Percentiles rank a stretch among this genome's conserved stretches.
phyloP scores from a whole-genome alignment of 2,329 filamentous ascomycete genomes.

The Aspergillus hiratsukae region DNA sequence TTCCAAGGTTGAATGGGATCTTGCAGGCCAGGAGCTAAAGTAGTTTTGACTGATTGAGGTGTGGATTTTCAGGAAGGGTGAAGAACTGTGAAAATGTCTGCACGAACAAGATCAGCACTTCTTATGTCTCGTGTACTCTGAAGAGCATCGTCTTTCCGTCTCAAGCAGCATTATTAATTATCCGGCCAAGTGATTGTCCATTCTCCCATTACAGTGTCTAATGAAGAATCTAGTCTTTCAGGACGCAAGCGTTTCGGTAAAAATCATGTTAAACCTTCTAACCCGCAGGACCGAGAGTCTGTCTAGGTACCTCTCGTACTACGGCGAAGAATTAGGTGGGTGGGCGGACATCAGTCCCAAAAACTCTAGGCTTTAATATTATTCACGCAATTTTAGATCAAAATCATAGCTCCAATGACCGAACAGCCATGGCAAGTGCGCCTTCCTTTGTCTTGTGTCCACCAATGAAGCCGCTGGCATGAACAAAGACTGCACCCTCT shows the following conservation, averaged over 20 bases:
- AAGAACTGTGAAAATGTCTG: background rate
- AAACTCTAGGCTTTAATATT: background rate
- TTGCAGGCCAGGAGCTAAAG: constrained; percentile 29
- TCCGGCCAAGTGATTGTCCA: background rate
- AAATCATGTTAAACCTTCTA: background rate
- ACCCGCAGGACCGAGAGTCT: background rate
- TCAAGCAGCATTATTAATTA: background rate
- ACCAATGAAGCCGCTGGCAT: constrained; percentile 92
- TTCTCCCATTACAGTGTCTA: background rate
- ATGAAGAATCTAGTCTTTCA: background rate
- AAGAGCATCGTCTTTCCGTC: background rate
- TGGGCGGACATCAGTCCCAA: background rate
- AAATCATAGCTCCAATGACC: constrained; percentile 30
- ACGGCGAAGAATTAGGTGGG: background rate
- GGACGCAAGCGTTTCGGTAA: background rate
- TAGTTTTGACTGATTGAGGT: background rate
- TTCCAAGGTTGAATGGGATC: constrained; percentile 35
- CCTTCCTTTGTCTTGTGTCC: constrained; percentile 91
- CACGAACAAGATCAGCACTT: background rate
- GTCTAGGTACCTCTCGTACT: background rate
- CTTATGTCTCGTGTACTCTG: background rate
- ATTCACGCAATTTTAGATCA: background rate
- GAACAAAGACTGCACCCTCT: constrained; percentile 76
- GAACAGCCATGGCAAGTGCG: constrained; percentile 71
- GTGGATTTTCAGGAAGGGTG: background rate